Evolutionary conservation across 169 alveolate genomes (phyloP), one percentile per base, ranked within the genome.

Genomic region (Besnoitia besnoiti): DNA sequence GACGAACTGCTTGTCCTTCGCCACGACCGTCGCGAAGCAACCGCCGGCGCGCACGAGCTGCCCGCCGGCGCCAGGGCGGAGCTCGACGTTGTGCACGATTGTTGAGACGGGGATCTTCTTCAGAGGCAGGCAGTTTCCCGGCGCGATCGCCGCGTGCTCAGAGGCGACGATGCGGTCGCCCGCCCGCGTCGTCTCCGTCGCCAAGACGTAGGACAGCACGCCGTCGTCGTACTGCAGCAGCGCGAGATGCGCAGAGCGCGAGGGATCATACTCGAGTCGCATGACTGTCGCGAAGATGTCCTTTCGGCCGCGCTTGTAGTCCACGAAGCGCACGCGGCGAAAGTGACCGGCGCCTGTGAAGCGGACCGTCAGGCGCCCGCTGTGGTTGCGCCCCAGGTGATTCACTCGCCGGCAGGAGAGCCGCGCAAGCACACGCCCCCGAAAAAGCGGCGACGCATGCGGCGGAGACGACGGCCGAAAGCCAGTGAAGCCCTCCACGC

Each of bases 61-160:
- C 3, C 97, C 98, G 30, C 98, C 98, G 0, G 96, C 95, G n/a
- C 99, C 99, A 10, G 99, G 98, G 76, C 98, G 91, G 89, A 97
- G 88, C 92, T 97, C 99, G 33, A 97, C 92, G 93, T 97, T 97
- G 94, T 97, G 98, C 62, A 97, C 96, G 42, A 97, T 96, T 30
- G 98, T 92, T 14, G 96, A 95, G 24, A 96, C 98, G 27, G 98
- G 98, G 3, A 97, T 95, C 51, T 93, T 91, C 92, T 96, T 92
- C 95, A 97, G 96, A 4, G 99, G 99, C 51, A 97, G 91, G 39
- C 96, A 94, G 94, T 97, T 97, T 12, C 98, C 99, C 7, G 98
- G 98, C n/a, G 92, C 94, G 37, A 97, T 96, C 91, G 95, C 95
- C 7, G 99, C 99, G 62, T 89, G 49, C 73, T 96, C 96, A 89